Base-by-base conservation (phyloP, 176 grass and related monocot species). In the Leersia perrieri region DNA sequence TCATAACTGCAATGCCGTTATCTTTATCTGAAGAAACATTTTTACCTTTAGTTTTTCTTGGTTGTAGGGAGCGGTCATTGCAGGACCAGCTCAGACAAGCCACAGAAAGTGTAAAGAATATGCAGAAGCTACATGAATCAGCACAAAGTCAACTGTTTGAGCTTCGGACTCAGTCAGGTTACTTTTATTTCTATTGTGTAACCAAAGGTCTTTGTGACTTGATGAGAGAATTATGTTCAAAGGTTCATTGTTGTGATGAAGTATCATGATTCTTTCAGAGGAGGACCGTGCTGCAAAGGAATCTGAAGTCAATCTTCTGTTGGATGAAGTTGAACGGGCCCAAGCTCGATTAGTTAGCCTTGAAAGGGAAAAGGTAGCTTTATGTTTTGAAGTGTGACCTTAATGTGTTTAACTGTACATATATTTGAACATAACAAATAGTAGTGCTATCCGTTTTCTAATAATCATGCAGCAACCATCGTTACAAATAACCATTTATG, bases 261-360 rank as follows among this genome's bases (percentile, higher is more conserved):
- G 16, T 49, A 72, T 77, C 26, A 60, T 60, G 73, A 72, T 89
- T 57, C 29, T 39, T 87, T 76, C 29, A 99, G 96, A 99, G 92
- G 96, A 99, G 87, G 79, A 99, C 62, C 90, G 92, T 42, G 70
- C 96, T 63, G 90, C 84, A 41, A 99, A 99, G 92, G 96, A 99
- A 89, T 0, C 88, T 80, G 96, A 99, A 87, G 92, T 93, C 12
- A 86, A 45, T 72, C 88, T 99, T 84, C 80, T 99, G 65, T 89
- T 99, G 96, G 96, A 99, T 84, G 96, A 99, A 88, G 92, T 99
- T 87, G 96, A 99, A 88, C 93, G 96, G 18, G 92, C 92, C 77
- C 96, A 93, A 87, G 60, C 87, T 76, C 88, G 96, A 77, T 88
- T 99, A 90, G 66, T 93, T 83, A 99, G 92, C 82, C 88, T 99